These are phyloP conservation scores for Sphaerulina musiva DNA, from an alignment of 2,329 filamentous ascomycete species.

Conservation along the genomic window DNA sequence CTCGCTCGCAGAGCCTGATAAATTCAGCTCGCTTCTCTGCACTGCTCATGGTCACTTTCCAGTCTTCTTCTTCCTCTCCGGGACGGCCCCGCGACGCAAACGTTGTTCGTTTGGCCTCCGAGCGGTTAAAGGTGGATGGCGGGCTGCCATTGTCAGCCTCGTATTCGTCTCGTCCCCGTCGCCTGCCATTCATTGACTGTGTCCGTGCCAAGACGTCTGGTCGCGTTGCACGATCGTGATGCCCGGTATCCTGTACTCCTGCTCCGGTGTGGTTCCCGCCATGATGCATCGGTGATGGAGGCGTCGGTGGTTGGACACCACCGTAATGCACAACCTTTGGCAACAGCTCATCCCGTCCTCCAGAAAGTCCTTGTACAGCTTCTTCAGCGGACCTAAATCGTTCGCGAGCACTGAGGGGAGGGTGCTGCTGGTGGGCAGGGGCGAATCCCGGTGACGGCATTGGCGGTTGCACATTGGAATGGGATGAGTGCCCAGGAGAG, in stretches of 20 bases:
- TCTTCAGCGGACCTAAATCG: slow-evolving; percentile 94
- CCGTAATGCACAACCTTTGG: slow-evolving; percentile 95
- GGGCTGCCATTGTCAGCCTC: slow-evolving; percentile 81
- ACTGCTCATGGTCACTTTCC: slow-evolving; percentile 77
- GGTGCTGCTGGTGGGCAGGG: slow-evolving; percentile 41
- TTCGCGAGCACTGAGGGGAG: slow-evolving; percentile 53
- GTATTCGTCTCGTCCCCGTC: slow-evolving; percentile 81
- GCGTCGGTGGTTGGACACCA: slow-evolving; percentile 86
- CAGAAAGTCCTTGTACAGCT: slow-evolving; percentile 80
- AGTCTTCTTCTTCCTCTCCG: slow-evolving; percentile 22
- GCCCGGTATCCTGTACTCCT: slow-evolving; percentile 15
- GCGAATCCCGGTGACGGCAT: slow-evolving; percentile 73
- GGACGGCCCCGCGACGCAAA: slow-evolving; percentile 27
- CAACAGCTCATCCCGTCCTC: slow-evolving; percentile 83
- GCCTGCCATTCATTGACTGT: slow-evolving; percentile 56
- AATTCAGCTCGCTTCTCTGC: slow-evolving; percentile 90
- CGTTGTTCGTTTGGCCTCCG: slow-evolving; percentile 52
- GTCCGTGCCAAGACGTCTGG: slow-evolving; percentile 29
- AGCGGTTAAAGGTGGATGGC: slow-evolving; percentile 53
- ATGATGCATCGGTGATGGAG: slow-evolving; percentile 67
- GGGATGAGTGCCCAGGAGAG: slow-evolving; percentile 59
- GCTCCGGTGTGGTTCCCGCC: slow-evolving; percentile 17
- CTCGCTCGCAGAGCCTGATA: slow-evolving; percentile 72
- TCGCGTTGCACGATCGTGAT: slow-evolving; percentile 33
- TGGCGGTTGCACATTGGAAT: slow-evolving; percentile 58